Conservation (phyloP, 805 yeast species). For the Ogataea parapolymorpha region DNA sequence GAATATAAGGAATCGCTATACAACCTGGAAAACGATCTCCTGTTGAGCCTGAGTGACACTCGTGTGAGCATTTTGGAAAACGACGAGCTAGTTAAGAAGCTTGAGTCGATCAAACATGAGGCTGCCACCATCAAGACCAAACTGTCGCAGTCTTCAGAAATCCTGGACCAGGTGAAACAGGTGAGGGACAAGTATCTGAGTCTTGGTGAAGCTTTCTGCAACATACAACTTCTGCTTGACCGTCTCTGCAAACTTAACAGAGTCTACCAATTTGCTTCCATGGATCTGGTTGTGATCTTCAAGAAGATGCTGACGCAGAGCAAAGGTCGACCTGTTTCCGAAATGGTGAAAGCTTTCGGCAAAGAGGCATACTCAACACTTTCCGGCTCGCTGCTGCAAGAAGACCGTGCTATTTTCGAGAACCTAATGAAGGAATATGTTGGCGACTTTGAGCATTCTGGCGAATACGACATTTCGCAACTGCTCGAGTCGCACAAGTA, state of each 20-base stretch:
- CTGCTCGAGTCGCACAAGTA: slow-evolving; percentile 31
- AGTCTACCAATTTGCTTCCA: slow-evolving; percentile 60
- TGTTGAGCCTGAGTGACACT: slow-evolving; percentile 54
- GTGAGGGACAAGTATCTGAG: slow-evolving; percentile 46
- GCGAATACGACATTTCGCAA: slow-evolving; percentile 29
- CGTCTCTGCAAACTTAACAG: slow-evolving; percentile 39
- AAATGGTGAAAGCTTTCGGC: slow-evolving; percentile 40
- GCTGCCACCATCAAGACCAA: slow-evolving; percentile 50
- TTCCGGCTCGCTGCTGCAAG: slow-evolving; percentile 43
- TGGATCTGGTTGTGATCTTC: slow-evolving; percentile 38
- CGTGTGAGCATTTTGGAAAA: slow-evolving; percentile 67
- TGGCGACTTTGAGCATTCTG: not conserved
- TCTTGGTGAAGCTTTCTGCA: slow-evolving; percentile 54
- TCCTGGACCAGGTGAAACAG: slow-evolving; percentile 53
- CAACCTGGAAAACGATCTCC: slow-evolving; percentile 54
- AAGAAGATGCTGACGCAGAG: slow-evolving; percentile 20
- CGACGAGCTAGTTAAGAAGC: slow-evolving; percentile 51
- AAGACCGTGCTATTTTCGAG: slow-evolving; percentile 46
- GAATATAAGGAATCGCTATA: slow-evolving; percentile 55
- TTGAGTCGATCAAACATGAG: slow-evolving; percentile 66
- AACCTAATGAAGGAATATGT: slow-evolving; percentile 27
- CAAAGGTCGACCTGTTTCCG: slow-evolving; percentile 25
- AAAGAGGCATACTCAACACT: slow-evolving; percentile 42
- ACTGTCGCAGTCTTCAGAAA: slow-evolving; percentile 49
- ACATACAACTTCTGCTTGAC: slow-evolving; percentile 46